Percentiles rank a stretch among this genome's conserved stretches.
These are phyloP conservation scores for Hypoxylon lienhwacheense DNA, from an alignment of 495 filamentous ascomycete genomes.

Conservation along the genomic window DNA sequence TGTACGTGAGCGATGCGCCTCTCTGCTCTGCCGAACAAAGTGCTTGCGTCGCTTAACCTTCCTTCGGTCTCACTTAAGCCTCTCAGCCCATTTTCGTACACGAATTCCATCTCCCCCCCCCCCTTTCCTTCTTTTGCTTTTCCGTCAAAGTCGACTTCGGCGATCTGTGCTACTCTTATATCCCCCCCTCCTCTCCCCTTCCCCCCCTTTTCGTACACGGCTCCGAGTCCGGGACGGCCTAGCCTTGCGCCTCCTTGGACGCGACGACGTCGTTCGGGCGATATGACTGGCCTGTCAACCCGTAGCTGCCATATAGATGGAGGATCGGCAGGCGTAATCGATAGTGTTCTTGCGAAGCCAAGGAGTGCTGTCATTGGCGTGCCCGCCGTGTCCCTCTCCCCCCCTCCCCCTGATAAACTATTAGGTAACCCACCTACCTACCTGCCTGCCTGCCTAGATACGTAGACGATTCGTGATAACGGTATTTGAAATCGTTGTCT, in stretches of 20 bases:
- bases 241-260: slow-evolving; percentile 1
- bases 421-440: no score
- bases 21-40: slow-evolving; percentile 20
- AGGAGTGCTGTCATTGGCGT: no score
- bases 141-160: slow-evolving; percentile 4
- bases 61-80: neutral
- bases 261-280: neutral
- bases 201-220: slow-evolving; percentile 3
- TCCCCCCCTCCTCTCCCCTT: neutral
- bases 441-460: no score
- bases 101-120: neutral
- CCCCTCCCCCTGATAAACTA: no score
- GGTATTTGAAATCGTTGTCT: no score
- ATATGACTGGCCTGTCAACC: slow-evolving; percentile 4
- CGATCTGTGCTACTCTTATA: slow-evolving; percentile 17
- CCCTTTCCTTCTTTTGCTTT: neutral
- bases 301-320: neutral
- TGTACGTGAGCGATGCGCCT: no score
- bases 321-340: neutral
- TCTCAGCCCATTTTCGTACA: neutral
- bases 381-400: no score
- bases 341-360: neutral
- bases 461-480: no score
- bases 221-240: neutral
- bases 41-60: slow-evolving; percentile 11